Evolutionary conservation across 2,329 filamentous ascomycete genomes (phyloP), one percentile per base, ranked within the genome.

Genomic region (Penicillium sp.): DNA sequence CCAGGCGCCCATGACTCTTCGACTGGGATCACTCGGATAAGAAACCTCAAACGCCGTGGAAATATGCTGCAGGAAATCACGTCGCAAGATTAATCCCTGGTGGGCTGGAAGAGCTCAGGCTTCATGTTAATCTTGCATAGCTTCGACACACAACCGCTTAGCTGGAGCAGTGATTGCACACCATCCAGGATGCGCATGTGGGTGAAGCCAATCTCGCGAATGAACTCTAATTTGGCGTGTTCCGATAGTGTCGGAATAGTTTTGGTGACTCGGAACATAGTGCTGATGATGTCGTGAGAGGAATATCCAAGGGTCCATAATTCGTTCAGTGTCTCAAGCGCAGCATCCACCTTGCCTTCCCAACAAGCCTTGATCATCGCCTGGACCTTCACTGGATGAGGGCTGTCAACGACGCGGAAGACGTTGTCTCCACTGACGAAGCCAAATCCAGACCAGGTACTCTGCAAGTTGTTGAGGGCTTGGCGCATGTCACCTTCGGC

Each of bases 121-220:
- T 95, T 89, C 93, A 99, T 97, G 73, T 96, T 96, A 71, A 97
- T 86, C 79, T 88, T 95, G 76, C 90, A 94, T 51, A 99, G 79
- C 65, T 93, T 86, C 15, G 90, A 91, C 21, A 99, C 82, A 69
- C 93, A 97, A 10, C 93, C 94, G 67, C 90, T 95, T 42, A 99
- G 80, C 74, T 99, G 94, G 53, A 99, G 81, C 57, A 96, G 82
- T 7, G 93, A 96, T 75, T 97, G 93, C 23, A 99, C 90, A 28
- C 94, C 94, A 70, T 99, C 94, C n/a, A 99, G 78, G 51, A 99
- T 93, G 72, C 95, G 92, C 94, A 99, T 99, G 70, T 99, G 94
- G 2, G 94, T 95, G 74, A 97, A 97, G 48, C 94, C 94, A 73
- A 99, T 99, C 76, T 96, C 94, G 76, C 91, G 93, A 76, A 97